Base-by-base conservation (phyloP, 768 basidiomycete genomes). In the Baorangia bicolor region DNA sequence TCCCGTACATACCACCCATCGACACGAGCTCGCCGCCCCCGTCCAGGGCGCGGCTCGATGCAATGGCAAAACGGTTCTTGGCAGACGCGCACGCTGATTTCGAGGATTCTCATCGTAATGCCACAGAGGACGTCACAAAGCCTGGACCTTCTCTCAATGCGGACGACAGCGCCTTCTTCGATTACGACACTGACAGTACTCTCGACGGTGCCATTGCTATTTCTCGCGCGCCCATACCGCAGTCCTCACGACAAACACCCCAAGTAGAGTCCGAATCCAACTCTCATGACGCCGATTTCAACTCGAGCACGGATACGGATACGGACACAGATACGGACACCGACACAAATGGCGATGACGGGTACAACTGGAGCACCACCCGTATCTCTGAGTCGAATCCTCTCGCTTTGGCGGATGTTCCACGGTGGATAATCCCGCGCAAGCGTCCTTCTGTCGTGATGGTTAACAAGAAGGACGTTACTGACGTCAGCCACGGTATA, bases 1-100 rank as follows among this genome's bases (percentile, higher is more conserved):
- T 67, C 39, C 66, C 69, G 0, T 56, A 64, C 28, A 57, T 64
- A 27, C 69, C 59, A 1, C 66, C 66, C 0, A 60, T 64, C 39
- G 66, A 64, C 46, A 59, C 62, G 9, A 64, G 46, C 53, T 23
- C 39, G 35, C 54, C 63, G 0, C 60, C 63, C 16, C 57, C 58
- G 0, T 55, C 61, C 13, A 57, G 45, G 42, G 61, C 56, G 45
- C 53, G 46, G 46, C 65, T 70, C 37, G 63, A 65, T 27, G 57
- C 25, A 30, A 56, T 37, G 43, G 56, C 59, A 5, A 61, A 54
- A 34, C 42, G 43, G 7, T 39, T 61, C 50, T 37, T 71, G 51
- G 63, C 57, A 4, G 45, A 51, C 6, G 55, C 57, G 0, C 64
- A 59, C 10, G 64, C 57, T 20, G 66, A 63, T 25, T 34, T 57